Conservation (phyloP, 148 eudicot species). For the Chenopodium suecicum region DNA sequence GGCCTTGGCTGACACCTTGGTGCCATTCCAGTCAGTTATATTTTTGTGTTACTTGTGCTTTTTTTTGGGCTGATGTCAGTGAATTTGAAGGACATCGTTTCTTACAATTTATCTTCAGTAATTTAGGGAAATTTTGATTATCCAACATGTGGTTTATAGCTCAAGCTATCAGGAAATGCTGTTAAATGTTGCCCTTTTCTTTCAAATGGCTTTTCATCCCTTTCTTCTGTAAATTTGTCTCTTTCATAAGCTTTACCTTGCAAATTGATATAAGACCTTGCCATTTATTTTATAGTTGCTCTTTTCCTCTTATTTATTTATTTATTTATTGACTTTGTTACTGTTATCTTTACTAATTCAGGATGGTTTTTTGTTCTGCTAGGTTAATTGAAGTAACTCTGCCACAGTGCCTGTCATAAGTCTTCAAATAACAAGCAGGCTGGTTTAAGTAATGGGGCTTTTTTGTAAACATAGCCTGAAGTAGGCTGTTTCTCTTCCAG, state of each 20-base stretch:
- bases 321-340: background rate
- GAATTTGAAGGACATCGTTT: background rate
- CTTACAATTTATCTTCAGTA: background rate
- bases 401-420: constrained; percentile 5
- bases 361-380: background rate
- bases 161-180: background rate
- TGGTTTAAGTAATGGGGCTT: constrained; percentile 7
- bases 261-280: background rate
- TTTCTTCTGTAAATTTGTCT: background rate
- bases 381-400: constrained; percentile 7
- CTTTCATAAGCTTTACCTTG: background rate
- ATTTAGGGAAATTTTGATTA: background rate
- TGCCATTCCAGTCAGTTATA: background rate
- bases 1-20: background rate
- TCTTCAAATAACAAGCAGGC: background rate
- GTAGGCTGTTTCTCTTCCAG: constrained; percentile 9
- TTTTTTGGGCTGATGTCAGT: background rate
- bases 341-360: background rate
- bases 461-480: constrained; percentile 2
- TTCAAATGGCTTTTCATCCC: background rate
- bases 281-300: background rate
- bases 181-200: background rate
- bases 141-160: background rate
- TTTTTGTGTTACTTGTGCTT: background rate
- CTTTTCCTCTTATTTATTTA: background rate